phyloP scores from a whole-genome alignment of 805 yeast species.

The Kurtzmaniella fragi region DNA sequence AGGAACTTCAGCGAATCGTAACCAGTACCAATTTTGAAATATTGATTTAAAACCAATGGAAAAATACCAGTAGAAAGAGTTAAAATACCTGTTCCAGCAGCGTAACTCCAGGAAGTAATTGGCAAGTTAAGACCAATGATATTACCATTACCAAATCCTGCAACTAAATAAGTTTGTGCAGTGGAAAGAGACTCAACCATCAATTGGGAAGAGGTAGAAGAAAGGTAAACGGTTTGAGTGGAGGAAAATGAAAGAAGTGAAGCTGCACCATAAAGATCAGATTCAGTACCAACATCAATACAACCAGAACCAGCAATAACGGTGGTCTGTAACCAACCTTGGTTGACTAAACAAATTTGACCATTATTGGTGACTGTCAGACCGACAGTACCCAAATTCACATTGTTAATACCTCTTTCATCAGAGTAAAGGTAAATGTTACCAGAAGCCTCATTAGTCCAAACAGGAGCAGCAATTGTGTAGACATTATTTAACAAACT shows the following conservation, averaged over 20 bases:
- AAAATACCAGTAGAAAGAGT: conserved; percentile 5
- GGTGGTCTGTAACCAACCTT: conserved; percentile 17
- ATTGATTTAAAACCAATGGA: background rate
- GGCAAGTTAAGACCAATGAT: conserved; percentile 2
- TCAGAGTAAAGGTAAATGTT: conserved; percentile 9
- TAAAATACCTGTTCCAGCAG: conserved; percentile 5
- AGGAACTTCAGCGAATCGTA: background rate
- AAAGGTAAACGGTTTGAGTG: conserved; percentile 9
- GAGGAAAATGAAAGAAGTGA: conserved; percentile 9
- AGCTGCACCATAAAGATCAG: conserved; percentile 8
- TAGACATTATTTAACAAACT: conserved; percentile 2
- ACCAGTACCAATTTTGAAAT: conserved; percentile 4
- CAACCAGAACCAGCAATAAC: conserved; percentile 24
- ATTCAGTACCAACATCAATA: conserved; percentile 12
- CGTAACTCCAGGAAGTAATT: conserved; percentile 1
- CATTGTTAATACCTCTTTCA: conserved; percentile 7
- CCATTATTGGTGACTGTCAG: conserved; percentile 15
- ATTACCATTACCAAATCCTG: conserved; percentile 17
- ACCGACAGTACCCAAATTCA: conserved; percentile 6
- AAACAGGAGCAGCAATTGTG: conserved; percentile 7
- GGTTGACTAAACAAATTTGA: conserved; percentile 20
- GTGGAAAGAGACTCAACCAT: conserved; percentile 10
- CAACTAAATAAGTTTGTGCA: conserved; percentile 16
- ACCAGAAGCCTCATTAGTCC: conserved; percentile 11
- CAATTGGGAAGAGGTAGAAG: conserved; percentile 5